Evolutionary conservation across 176 grass and related monocot genomes (phyloP).

Genomic region (bread wheat (Triticum aestivum)): DNA sequence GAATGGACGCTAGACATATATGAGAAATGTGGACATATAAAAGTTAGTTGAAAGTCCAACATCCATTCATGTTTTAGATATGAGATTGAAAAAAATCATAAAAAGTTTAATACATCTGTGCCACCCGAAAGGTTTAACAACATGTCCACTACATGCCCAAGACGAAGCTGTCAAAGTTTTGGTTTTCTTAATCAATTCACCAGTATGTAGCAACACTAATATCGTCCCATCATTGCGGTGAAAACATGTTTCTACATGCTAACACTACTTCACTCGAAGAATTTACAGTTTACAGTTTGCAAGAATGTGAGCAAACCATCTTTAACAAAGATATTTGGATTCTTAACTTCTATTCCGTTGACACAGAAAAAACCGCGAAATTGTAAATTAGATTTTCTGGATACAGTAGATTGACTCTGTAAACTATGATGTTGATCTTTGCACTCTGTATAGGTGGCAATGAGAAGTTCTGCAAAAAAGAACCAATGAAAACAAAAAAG

Average conservation of each 20-base stretch:
- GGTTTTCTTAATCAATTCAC: background rate
- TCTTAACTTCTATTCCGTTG: conserved; percentile 67
- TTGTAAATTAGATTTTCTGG: background rate
- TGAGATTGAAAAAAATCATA: no score
- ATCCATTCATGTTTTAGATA: no score
- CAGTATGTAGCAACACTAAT: background rate
- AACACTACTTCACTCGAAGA: background rate
- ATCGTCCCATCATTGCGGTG: background rate
- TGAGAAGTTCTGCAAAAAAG: background rate
- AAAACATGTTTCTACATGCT: conserved; percentile 13
- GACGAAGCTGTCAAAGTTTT: background rate
- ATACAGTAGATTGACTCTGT: conserved; percentile 10
- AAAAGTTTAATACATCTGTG: no score
- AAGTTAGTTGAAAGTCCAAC: no score
- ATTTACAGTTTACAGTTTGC: no score
- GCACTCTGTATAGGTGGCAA: conserved; percentile 41
- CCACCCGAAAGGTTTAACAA: no score
- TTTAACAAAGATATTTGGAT: conserved; percentile 44
- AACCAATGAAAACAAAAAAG: background rate
- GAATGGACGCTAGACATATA: no score
- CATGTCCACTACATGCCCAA: no score
- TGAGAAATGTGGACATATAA: no score
- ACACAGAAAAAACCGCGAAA: conserved; percentile 64
- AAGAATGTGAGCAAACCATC: no score
- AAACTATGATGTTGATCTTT: conserved; percentile 15